A percentile compares a stretch with the other conserved stretches of the same genome.
Evolutionary conservation across 805 yeast genomes (phyloP).

Genomic region (Monosporozyma aquatica): DNA sequence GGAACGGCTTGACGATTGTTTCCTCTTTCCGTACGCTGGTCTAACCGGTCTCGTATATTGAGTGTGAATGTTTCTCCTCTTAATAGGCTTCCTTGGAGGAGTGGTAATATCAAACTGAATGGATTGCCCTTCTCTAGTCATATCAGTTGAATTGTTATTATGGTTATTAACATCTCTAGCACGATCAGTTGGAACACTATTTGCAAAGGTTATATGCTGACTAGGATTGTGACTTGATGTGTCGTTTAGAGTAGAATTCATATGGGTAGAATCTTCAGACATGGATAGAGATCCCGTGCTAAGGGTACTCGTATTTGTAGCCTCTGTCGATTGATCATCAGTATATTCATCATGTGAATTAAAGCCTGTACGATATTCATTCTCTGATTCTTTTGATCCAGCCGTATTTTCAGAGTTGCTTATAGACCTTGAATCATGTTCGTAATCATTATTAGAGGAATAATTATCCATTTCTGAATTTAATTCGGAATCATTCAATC

Average conservation of each 20-base stretch:
- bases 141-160: background rate
- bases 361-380: background rate
- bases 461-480: conserved; percentile 10
- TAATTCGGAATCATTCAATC: background rate
- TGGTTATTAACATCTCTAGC: background rate
- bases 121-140: conserved; percentile 12
- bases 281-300: too few species aligned
- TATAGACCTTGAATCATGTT: background rate
- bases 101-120: conserved; percentile 25
- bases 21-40: background rate
- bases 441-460: background rate
- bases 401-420: background rate
- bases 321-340: conserved; percentile 2
- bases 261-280: background rate
- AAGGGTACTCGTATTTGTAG: too few species aligned
- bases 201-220: conserved; percentile 2
- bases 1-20: conserved; percentile 4
- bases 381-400: background rate
- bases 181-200: background rate
- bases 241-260: background rate
- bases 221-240: background rate
- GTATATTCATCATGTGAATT: background rate
- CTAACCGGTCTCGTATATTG: background rate
- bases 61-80: background rate
- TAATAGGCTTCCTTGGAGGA: conserved; percentile 13